Base-by-base conservation (phyloP, 78 protist genomes). In the Goniomonas avonlea region DNA sequence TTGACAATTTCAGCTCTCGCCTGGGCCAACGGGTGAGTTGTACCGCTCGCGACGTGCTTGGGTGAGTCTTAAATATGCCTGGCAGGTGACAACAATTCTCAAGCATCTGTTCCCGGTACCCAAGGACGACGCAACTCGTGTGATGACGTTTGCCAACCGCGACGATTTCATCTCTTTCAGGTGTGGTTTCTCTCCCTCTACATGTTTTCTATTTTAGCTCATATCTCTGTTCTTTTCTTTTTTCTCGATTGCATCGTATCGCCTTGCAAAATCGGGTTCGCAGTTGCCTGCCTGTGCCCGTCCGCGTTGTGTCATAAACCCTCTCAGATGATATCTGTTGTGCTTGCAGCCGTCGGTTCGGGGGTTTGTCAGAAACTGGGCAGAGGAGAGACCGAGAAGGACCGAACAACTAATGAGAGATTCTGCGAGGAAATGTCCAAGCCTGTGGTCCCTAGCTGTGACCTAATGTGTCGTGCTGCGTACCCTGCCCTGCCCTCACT, bases 91-190 rank as follows among this genome's bases (percentile, higher is more conserved):
- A 18, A 32, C 17, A 1, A 90, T 94, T 17, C 78, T 96, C 47
- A 92, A 95, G 79, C 77, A 90, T 80, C 88, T 98, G 23, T 98
- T 96, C 85, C 99, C 99, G 7, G 97, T 77, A 9, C 97, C 99
- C 13, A 87, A 84, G 58, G 90, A 77, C 21, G 97, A 92, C 29
- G 27, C 87, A 20, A 79, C 13, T 37, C 89, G 99, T 2, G 87
- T 95, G 31, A 63, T 98, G 21, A 80, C 98, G 5, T 94, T 95
- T 71, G 55, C 84, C 58, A 98, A 98, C 85, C 34, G 79, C 32
- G 27, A 65, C 55, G 99, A 96, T 81, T 89, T 39, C 82, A 93
- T 98, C 37, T 85, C 96, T 25, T 93, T 98, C 88, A 13, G 50
- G 50, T 50, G 25, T 50, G n/a, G 50, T 43, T 11, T 8, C 50